phyloP scores from a whole-genome alignment of 345 rosid genomes.

The Erodium maritimum region DNA sequence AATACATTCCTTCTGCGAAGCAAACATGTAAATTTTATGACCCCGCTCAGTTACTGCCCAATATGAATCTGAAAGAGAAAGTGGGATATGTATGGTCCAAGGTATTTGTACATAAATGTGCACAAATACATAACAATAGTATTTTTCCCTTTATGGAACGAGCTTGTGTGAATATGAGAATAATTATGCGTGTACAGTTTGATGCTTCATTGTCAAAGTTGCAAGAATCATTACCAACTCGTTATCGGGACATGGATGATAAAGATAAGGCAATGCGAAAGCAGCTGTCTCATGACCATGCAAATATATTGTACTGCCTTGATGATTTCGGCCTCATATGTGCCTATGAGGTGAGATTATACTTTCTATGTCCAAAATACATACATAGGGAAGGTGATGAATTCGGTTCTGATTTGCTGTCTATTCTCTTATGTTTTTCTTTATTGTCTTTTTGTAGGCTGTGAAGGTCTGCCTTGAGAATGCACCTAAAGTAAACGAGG shows the following conservation, averaged over 20 bases:
- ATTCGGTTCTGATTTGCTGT: too few relatives aligned
- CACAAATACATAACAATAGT: neutral
- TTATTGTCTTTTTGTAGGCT: slow-evolving; percentile 36
- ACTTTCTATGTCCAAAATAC: neutral
- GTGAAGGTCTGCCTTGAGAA: slow-evolving; percentile 54
- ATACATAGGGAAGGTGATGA: too few relatives aligned
- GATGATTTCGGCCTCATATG: slow-evolving; percentile 76
- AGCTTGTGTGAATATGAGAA: slow-evolving; percentile 7
- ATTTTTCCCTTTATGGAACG: slow-evolving; percentile 1
- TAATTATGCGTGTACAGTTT: slow-evolving; percentile 38
- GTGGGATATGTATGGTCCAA: slow-evolving; percentile 44
- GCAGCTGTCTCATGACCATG: slow-evolving; percentile 35
- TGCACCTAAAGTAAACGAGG: slow-evolving; percentile 20
- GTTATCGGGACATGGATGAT: slow-evolving; percentile 32
- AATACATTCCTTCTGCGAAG: slow-evolving; percentile 40
- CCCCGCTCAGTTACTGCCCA: slow-evolving; percentile 18
- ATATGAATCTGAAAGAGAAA: slow-evolving; percentile 33
- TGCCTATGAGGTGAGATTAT: slow-evolving; percentile 56
- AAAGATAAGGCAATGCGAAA: slow-evolving; percentile 29
- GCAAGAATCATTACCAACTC: slow-evolving; percentile 28
- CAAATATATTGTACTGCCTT: slow-evolving; percentile 64
- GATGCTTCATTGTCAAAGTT: slow-evolving; percentile 33
- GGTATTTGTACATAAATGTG: slow-evolving; percentile 42
- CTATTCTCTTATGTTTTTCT: slow-evolving; percentile 4
- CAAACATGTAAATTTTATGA: slow-evolving; percentile 49